Percentiles rank a stretch among this genome's conserved stretches.
Evolutionary conservation across 2,329 filamentous ascomycete genomes (phyloP).

Genomic region (Phoma herbarum): DNA sequence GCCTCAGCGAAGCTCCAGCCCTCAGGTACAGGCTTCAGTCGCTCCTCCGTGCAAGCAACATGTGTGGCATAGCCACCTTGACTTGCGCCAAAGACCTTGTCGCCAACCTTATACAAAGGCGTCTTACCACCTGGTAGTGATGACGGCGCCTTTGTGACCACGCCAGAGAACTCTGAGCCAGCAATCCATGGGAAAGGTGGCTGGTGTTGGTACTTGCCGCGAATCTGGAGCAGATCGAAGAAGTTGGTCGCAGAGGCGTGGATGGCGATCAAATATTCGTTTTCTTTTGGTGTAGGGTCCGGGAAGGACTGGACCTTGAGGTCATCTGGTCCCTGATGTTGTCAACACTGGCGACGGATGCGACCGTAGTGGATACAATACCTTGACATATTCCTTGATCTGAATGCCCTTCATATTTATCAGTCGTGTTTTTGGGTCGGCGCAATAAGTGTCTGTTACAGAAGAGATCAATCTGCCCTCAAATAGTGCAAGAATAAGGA

Average conservation of each 20-base stretch:
- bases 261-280: constrained; percentile 87
- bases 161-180: constrained; percentile 86
- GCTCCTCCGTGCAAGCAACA: constrained; percentile 70
- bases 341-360: constrained; percentile 11
- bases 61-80: constrained; percentile 89
- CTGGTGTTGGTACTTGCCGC: constrained; percentile 94
- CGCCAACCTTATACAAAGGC: constrained; percentile 76
- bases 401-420: constrained; percentile 75
- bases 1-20: constrained; percentile 87
- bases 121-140: constrained; percentile 52
- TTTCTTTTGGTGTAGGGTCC: constrained; percentile 73
- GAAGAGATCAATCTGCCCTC: not conserved
- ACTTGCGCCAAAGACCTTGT: constrained; percentile 83
- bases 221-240: constrained; percentile 95
- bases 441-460: not conserved
- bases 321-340: constrained; percentile 74
- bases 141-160: constrained; percentile 73
- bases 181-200: constrained; percentile 88
- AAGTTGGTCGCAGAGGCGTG: constrained; percentile 92
- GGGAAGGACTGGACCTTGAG: constrained; percentile 78
- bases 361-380: constrained; percentile 45
- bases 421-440: not conserved
- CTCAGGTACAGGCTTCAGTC: constrained; percentile 76
- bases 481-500: not conserved
- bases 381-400: constrained; percentile 77